These are phyloP conservation scores for Pichia sp. DNA, from an alignment of 1,139 yeast genomes.

Conservation along the genomic window DNA sequence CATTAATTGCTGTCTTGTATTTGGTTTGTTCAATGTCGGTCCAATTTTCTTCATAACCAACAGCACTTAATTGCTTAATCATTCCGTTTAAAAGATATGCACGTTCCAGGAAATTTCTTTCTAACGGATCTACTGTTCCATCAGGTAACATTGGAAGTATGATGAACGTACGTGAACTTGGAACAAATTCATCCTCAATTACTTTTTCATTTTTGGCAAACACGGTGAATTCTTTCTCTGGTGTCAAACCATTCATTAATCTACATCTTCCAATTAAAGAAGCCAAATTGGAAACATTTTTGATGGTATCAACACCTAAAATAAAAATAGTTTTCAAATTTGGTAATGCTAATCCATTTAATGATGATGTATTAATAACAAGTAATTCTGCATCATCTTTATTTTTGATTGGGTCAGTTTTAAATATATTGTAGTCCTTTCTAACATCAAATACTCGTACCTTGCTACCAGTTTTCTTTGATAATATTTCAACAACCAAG, in stretches of 20 bases:
- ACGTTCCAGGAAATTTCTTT: slow-evolving; percentile 28
- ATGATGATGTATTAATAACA: slow-evolving; percentile 20
- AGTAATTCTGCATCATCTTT: slow-evolving; percentile 19
- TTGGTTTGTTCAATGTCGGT: slow-evolving; percentile 16
- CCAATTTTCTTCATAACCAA: slow-evolving; percentile 21
- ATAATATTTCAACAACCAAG: slow-evolving; percentile 14
- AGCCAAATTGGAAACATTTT: slow-evolving; percentile 19
- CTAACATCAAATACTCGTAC: slow-evolving; percentile 12
- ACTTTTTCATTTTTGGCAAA: slow-evolving; percentile 16
- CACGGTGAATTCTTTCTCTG: slow-evolving; percentile 13
- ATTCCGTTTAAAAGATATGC: slow-evolving; percentile 25
- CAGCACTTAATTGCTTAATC: slow-evolving; percentile 16
- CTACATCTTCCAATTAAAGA: slow-evolving; percentile 26
- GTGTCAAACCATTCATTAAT: slow-evolving; percentile 18
- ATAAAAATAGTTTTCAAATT: slow-evolving; percentile 24
- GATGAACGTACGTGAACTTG: slow-evolving; percentile 17
- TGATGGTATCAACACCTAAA: slow-evolving; percentile 28
- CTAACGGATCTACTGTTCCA: slow-evolving; percentile 17
- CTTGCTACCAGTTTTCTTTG: slow-evolving; percentile 8
- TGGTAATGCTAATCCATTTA: slow-evolving; percentile 26
- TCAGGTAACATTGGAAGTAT: slow-evolving; percentile 22
- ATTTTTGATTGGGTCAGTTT: not conserved
- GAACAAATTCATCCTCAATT: not conserved
- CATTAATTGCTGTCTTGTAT: slow-evolving; percentile 4
- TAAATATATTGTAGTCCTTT: slow-evolving; percentile 17